Evolutionary conservation across 768 basidiomycete species (phyloP).

Genomic region (Coprinellus aureogranulatus): DNA sequence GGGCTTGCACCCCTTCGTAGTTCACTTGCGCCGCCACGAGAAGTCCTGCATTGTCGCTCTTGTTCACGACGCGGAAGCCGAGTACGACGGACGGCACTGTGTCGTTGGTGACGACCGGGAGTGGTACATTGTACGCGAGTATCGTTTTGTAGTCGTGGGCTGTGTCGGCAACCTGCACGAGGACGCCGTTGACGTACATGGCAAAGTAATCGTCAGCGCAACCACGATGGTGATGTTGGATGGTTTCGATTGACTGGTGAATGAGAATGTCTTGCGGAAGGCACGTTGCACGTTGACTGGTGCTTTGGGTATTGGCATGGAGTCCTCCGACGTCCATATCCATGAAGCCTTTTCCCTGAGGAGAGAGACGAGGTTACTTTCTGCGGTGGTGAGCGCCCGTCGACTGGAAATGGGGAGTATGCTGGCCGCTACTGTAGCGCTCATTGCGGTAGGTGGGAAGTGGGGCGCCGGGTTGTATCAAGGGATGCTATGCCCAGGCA

Average conservation of each 20-base stretch:
- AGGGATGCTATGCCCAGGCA: too few species aligned
- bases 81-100: background rate
- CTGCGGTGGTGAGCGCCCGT: background rate
- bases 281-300: background rate
- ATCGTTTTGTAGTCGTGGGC: background rate
- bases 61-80: background rate
- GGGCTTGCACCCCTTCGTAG: background rate
- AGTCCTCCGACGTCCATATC: background rate
- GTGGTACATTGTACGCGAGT: background rate
- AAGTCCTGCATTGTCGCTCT: background rate
- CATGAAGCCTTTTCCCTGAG: background rate
- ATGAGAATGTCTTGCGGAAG: background rate
- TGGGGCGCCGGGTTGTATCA: background rate
- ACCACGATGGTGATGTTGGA: background rate
- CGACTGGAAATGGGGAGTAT: background rate
- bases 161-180: background rate
- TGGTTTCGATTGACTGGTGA: background rate
- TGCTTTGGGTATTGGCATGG: background rate
- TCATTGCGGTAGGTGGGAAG: background rate
- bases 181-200: background rate
- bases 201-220: background rate
- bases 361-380: background rate
- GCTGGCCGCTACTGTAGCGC: background rate
- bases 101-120: background rate
- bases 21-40: background rate